phyloP scores from a whole-genome alignment of 2,329 filamentous ascomycete genomes.

The Sphaerostilbella broomeana region DNA sequence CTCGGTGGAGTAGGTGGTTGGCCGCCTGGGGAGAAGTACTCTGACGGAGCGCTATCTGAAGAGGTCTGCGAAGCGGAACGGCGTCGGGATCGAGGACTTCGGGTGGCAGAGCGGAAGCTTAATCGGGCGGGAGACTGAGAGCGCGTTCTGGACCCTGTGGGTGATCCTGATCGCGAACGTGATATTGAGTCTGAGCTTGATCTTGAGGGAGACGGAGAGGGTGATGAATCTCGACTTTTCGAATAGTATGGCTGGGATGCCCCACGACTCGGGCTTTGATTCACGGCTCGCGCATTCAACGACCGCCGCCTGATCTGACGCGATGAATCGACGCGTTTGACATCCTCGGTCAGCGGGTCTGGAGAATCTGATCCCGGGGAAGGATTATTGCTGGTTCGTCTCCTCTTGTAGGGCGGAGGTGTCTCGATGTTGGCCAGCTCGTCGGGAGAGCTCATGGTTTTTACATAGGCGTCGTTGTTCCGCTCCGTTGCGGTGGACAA shows the following conservation, averaged over 20 bases:
- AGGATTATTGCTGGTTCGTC: slow-evolving; percentile 26
- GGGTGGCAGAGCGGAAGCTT: slow-evolving; percentile 24
- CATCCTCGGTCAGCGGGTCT: slow-evolving; percentile 16
- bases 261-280: slow-evolving; percentile 20
- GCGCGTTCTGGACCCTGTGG: slow-evolving; percentile 31
- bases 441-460: slow-evolving; percentile 26
- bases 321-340: slow-evolving; percentile 6
- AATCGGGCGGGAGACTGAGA: slow-evolving; percentile 31
- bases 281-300: slow-evolving; percentile 14
- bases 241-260: slow-evolving; percentile 21
- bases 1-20: slow-evolving; percentile 31
- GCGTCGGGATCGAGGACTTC: slow-evolving; percentile 22
- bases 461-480: too few relatives aligned
- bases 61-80: slow-evolving; percentile 25
- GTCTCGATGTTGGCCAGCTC: slow-evolving; percentile 19
- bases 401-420: slow-evolving; percentile 26
- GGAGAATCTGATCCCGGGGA: slow-evolving; percentile 22
- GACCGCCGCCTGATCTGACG: slow-evolving; percentile 6
- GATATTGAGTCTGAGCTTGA: slow-evolving; percentile 25
- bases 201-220: slow-evolving; percentile 15
- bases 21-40: slow-evolving; percentile 22
- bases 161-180: slow-evolving; percentile 28
- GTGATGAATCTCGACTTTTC: slow-evolving; percentile 14
- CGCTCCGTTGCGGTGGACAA: slow-evolving; percentile 6
- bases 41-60: slow-evolving; percentile 25